Percentiles rank a stretch among this genome's conserved stretches.
Conservation (phyloP, 345 rosid genomes). For the Syzygium grande region DNA sequence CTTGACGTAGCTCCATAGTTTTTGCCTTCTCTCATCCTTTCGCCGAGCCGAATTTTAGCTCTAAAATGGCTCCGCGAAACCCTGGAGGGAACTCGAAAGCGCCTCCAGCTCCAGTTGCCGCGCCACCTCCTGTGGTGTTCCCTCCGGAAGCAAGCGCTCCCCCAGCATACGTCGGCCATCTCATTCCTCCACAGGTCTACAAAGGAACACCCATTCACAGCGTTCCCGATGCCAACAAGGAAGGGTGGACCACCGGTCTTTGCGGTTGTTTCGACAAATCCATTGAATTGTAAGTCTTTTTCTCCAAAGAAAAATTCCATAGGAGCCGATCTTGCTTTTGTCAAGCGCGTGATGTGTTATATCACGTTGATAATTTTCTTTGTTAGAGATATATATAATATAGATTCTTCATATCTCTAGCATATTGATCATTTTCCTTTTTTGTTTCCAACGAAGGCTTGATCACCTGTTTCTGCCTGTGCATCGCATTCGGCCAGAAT, state of each 20-base stretch:
- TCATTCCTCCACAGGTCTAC: background rate
- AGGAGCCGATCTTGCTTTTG: background rate
- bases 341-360: background rate
- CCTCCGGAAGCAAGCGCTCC: background rate
- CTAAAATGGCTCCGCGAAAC: background rate
- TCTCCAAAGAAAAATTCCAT: background rate
- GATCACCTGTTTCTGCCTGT: slow-evolving; percentile 5
- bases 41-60: background rate
- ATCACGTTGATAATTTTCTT: background rate
- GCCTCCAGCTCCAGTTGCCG: background rate
- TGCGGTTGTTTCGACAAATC: slow-evolving; percentile 13
- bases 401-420: background rate
- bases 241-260: slow-evolving; percentile 11
- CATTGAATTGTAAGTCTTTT: background rate
- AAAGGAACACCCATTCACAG: background rate
- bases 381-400: background rate
- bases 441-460: background rate
- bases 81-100: background rate
- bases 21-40: background rate
- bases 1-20: background rate
- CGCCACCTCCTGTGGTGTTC: background rate
- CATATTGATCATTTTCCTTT: background rate
- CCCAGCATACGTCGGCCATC: too few relatives aligned
- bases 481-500: slow-evolving; percentile 13
- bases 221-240: background rate